Percentiles rank a stretch among this genome's conserved stretches.
Evolutionary conservation across 2,329 filamentous ascomycete genomes (phyloP).

Genomic region (Hypoxylon sp.): DNA sequence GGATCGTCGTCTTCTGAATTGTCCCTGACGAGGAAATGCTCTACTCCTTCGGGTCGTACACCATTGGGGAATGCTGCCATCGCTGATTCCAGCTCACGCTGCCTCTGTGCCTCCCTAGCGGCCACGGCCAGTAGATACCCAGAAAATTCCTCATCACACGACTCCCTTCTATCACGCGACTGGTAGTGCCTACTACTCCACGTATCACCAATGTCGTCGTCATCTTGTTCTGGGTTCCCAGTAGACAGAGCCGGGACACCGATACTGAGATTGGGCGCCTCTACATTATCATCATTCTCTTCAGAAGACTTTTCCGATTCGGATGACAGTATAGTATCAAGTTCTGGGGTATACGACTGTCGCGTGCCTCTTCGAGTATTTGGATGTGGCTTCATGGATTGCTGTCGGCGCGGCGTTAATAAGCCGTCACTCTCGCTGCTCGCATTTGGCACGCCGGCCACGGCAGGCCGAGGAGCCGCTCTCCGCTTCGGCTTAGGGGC

Average conservation of each 20-base stretch:
- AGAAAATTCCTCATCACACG: slow-evolving; percentile 80
- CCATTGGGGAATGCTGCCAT: slow-evolving; percentile 81
- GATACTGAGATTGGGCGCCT: slow-evolving; percentile 39
- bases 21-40: slow-evolving; percentile 77
- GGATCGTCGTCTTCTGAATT: slow-evolving; percentile 69
- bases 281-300: slow-evolving; percentile 43
- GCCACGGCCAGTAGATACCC: slow-evolving; percentile 84
- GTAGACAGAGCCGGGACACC: slow-evolving; percentile 44
- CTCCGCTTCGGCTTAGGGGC: slow-evolving; percentile 60
- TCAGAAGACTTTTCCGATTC: slow-evolving; percentile 58
- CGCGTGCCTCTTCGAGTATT: slow-evolving; percentile 58
- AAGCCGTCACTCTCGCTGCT: slow-evolving; percentile 49
- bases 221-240: slow-evolving; percentile 25
- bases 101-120: slow-evolving; percentile 82
- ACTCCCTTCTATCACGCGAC: slow-evolving; percentile 69
- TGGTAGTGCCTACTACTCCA: slow-evolving; percentile 54
- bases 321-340: slow-evolving; percentile 61
- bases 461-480: slow-evolving; percentile 41
- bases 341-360: slow-evolving; percentile 57
- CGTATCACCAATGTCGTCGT: slow-evolving; percentile 46
- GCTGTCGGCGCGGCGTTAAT: slow-evolving; percentile 56
- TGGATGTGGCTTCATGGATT: slow-evolving; percentile 57
- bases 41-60: slow-evolving; percentile 75
- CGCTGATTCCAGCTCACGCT: slow-evolving; percentile 79
- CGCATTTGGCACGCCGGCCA: slow-evolving; percentile 42